phyloP scores from a whole-genome alignment of 148 eudicot species.

The Nyssa sinensis region DNA sequence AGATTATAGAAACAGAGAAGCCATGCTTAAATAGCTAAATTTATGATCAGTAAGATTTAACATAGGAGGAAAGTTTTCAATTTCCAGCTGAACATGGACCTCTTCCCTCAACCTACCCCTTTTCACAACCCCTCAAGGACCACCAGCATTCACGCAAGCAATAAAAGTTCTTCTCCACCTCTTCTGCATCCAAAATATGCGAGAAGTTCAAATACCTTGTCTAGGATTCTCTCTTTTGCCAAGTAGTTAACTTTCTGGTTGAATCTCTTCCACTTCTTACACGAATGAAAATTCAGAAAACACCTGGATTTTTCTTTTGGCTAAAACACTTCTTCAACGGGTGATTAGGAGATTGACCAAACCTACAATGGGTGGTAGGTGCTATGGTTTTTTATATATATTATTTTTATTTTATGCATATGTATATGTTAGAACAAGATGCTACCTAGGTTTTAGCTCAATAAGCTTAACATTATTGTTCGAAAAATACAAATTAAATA shows the following conservation, averaged over 20 bases:
- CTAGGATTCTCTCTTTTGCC: background rate
- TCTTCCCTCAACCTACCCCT: background rate
- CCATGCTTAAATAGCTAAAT: conserved; percentile 2
- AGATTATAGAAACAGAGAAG: background rate
- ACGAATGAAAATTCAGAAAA: too few species aligned
- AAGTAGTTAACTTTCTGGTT: background rate
- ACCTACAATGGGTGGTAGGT: too few species aligned
- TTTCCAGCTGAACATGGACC: background rate
- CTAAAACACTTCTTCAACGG: too few species aligned
- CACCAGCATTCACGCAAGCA: background rate
- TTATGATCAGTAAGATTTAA: too few species aligned
- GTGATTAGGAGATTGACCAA: too few species aligned
- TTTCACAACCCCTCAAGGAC: background rate
- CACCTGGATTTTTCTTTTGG: too few species aligned
- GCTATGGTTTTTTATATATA: too few species aligned
- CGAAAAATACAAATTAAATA: too few species aligned
- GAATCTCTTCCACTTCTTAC: background rate
- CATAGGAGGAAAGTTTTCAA: background rate
- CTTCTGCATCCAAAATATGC: background rate
- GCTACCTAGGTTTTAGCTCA: background rate
- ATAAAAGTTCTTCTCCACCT: background rate
- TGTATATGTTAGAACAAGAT: too few species aligned
- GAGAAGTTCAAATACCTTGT: background rate
- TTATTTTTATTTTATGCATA: too few species aligned
- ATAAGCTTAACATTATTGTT: background rate